Base-by-base conservation (phyloP, 78 protist species). In the Dictyostelium citrinum region DNA sequence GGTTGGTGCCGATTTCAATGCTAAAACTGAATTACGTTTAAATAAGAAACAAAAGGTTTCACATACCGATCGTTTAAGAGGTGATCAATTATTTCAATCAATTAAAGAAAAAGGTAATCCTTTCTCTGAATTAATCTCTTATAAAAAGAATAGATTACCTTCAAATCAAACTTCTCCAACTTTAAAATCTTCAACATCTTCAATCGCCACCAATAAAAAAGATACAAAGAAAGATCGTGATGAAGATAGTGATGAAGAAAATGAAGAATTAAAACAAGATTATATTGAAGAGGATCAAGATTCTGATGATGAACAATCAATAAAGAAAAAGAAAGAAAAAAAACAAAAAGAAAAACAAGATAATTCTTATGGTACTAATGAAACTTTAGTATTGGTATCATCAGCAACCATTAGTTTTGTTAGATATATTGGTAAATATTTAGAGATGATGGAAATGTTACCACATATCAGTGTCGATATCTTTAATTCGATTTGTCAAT, bases 381-480 rank as follows among this genome's bases (percentile, higher is more conserved):
- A 49, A n/a, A 55, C 55, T 2, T 3, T 29, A n/a, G 12, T 84
- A 20, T 58, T 88, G 61, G 93, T 88, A 5, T 33, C 93, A 45
- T 78, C 93, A 10, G 9, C 93, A 43, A 88, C 93, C 1, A 88
- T 88, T 68, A 41, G 79, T 68, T 88, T 88, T 79, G 93, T 88
- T 5, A 78, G 95, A 49, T 60, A 84, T 31, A 82, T 91, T 83
- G 95, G 91, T 10, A 91, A 91, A 39, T 91, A 91, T 71, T 41
- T 80, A 27, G 92, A 91, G 17, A 83, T 91, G 91, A 91, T 91
- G 95, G 85, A 91, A 71, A 49, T 51, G 77, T 58, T 91, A 39
- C 92, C 90, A 45, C 95, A 83, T 80, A 91, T 91, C 24, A 35
- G 85, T 10, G 12, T 33, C 0, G 95, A 91, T 71, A 91, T 91